A percentile compares a stretch with the other conserved stretches of the same genome.
These are phyloP conservation scores for Seiridium unicorne DNA, from an alignment of 2,329 filamentous ascomycete species.

Conservation along the genomic window DNA sequence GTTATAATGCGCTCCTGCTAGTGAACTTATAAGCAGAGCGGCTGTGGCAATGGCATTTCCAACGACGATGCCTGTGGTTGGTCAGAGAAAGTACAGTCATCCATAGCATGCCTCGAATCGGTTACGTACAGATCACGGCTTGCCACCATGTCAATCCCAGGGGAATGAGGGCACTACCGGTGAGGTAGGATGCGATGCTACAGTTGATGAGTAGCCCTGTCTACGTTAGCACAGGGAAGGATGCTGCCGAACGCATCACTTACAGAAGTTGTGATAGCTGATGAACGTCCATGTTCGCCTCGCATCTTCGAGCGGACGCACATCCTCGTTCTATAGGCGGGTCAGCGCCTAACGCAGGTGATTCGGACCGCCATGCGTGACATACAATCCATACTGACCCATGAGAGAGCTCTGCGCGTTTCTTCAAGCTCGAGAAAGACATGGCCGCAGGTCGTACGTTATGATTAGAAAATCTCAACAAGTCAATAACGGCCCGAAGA, in stretches of 20 bases:
- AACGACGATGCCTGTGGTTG: conserved; percentile 19
- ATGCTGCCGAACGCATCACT: background rate
- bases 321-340: background rate
- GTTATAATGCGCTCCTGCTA: conserved; percentile 16
- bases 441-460: no score
- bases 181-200: conserved; percentile 23
- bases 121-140: conserved; percentile 18
- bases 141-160: conserved; percentile 31
- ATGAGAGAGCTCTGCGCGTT: background rate
- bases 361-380: background rate
- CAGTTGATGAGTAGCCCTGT: conserved; percentile 15
- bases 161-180: conserved; percentile 27
- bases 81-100: background rate
- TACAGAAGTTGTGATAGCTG: conserved; percentile 1
- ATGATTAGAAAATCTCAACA: no score
- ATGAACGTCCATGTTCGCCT: background rate
- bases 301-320: background rate
- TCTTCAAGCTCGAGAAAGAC: no score
- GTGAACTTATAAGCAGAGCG: conserved; percentile 25
- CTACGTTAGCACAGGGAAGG: background rate
- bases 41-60: conserved; percentile 23
- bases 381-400: conserved; percentile 3
- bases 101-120: background rate
- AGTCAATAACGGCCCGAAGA: no score
- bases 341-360: background rate